Evolutionary conservation across 805 yeast species (phyloP), one percentile per base, ranked within the genome.

Genomic region (Grigorovia yakushimaensis): DNA sequence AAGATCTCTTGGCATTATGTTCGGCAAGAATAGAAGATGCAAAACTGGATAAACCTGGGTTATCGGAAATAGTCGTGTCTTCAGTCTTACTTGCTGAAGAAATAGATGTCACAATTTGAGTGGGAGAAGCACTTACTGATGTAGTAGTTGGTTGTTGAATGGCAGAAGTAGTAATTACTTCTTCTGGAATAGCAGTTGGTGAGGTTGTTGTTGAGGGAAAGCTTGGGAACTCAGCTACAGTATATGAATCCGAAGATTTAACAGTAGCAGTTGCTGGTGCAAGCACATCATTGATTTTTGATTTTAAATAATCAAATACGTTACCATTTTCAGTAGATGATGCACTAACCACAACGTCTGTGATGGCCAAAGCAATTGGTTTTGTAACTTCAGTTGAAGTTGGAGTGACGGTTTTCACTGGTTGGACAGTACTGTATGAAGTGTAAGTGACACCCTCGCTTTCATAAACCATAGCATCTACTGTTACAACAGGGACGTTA

Each of bases 1-100:
- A 52, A 3, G 79, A 72, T 68, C 89, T 76, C 63, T 76, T 74
- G 42, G 63, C 53, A 69, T 85, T 84, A 72, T 84, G 91, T 51
- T 73, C 78, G 49, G 67, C 69, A 49, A 85, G 70, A 52, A 82
- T 76, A 27, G 64, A 59, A 1, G 54, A 47, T n/a, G 60, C 60
- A 54, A 57, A 55, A 53, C 49, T 58, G 45, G 59, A 54, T 44
- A 53, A 42, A n/a, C 39, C 10, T 51, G 47, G 48, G 39, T 55
- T 22, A 2, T 44, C 4, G 19, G 40, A 2, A 2, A 21, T 10
- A 9, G 40, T 15, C 20, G 45, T 33, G 45, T 60, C 21, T 49
- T 22, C 23, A 4, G 47, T 30, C 13, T 38, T 43, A n/a, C 47
- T 18, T 15, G 49, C 46, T n/a, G 65, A 5, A 44, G 67, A 56